Evolutionary conservation across 192 early-diverging fungal genomes (phyloP), one percentile per base, ranked within the genome.

Genomic region (Coemansia sp.): DNA sequence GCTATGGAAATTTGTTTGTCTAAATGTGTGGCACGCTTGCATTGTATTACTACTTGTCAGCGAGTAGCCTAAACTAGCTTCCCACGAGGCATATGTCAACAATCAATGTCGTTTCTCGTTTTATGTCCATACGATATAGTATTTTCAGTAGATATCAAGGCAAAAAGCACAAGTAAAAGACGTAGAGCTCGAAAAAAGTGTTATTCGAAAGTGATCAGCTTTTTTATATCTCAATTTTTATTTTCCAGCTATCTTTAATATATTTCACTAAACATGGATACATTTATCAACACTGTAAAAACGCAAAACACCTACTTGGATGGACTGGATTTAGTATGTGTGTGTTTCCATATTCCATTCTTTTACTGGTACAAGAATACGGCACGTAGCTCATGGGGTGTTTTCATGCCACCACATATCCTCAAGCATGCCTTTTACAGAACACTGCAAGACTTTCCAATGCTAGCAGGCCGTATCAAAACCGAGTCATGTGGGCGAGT

Each of bases 331-430:
- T 5, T 46, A 20, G 4, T 52, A 4, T 37, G 59, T 7, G 20
- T 65, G 3, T 61, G 33, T 20, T 31, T 34, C 12, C 57, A 58
- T 4, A 59, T 73, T 20, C 46, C 61, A 0, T 67, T 31, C 16
- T 55, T 59, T 7, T 67, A 52, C 56, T 67, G 49, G 43, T 73
- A 62, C 13, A 60, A 67, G 21, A 73, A 73, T 28, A 34, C 1
- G 16, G 31, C 12, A 4, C 55, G 16, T 9, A 4, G n/a, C 2
- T 3, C 52, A 21, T 34, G 21, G 16, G 39, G 9, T 21, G 31
- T 15, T 13, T 75, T 70, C 51, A 68, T 75, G 67, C 67, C 67
- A 10, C 29, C 52, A 4, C 25, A 58, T 5, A 45, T 53, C 13
- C 29, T 75, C 12, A 58, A 57, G 2, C 35, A 56, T 16, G 64